A percentile compares a stretch with the other conserved stretches of the same genome.
phyloP scores from a whole-genome alignment of 2,329 filamentous ascomycete species.

The Pezicula rhizophila region DNA sequence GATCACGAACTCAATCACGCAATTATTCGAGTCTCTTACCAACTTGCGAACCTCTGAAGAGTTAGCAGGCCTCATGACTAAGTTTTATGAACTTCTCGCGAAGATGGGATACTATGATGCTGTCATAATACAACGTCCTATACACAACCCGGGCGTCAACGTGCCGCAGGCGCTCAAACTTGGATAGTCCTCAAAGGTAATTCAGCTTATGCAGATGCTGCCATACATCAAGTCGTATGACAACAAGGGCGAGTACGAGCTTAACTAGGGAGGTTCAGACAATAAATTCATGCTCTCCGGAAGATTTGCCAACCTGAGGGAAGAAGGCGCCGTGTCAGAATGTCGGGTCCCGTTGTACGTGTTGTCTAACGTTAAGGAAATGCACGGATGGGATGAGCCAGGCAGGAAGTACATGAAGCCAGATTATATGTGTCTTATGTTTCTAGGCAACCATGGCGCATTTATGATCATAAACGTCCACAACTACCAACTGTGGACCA shows the following conservation, averaged over 20 bases:
- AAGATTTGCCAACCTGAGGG: slow-evolving; percentile 7
- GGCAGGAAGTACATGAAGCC: slow-evolving; percentile 10
- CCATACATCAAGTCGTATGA: slow-evolving; percentile 9
- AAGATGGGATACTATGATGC: slow-evolving; percentile 12
- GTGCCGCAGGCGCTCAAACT: slow-evolving; percentile 5
- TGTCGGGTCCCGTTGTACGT: slow-evolving; percentile 3
- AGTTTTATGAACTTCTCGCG: slow-evolving; percentile 12
- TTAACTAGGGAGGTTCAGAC: slow-evolving; percentile 1
- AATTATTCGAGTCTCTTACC: not conserved
- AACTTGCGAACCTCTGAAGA: slow-evolving; percentile 1
- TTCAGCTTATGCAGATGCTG: slow-evolving; percentile 11
- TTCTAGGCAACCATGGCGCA: slow-evolving; percentile 3
- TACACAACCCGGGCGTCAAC: slow-evolving; percentile 8
- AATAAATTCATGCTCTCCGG: slow-evolving; percentile 7
- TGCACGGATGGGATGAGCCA: slow-evolving; percentile 1
- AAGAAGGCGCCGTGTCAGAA: not conserved
- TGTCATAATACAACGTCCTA: slow-evolving; percentile 1
- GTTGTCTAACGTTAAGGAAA: not conserved
- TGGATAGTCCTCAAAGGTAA: slow-evolving; percentile 3
- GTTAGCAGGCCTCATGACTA: slow-evolving; percentile 7
- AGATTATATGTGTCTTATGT: slow-evolving; percentile 8
- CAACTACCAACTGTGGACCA: slow-evolving; percentile 5
- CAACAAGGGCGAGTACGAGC: not conserved
- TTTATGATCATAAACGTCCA: slow-evolving; percentile 9
- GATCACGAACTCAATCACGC: not conserved